phyloP scores from a whole-genome alignment of 1,284 basidiomycete species.

The Tilletia setariae region DNA sequence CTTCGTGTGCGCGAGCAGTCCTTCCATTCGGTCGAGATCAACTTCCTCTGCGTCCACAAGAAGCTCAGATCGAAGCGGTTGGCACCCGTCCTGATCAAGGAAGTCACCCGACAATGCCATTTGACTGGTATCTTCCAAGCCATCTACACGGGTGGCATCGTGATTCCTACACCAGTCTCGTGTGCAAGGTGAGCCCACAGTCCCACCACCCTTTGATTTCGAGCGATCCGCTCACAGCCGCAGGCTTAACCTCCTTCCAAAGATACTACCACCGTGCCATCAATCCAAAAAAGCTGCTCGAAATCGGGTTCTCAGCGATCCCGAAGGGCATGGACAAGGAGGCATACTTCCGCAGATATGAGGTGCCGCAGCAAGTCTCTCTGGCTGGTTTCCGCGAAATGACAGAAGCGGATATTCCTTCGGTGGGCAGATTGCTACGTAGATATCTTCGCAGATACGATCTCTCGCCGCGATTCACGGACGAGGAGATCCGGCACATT shows the following conservation, averaged over 20 bases:
- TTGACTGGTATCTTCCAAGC: constrained; percentile 91
- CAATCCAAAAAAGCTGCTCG: constrained; percentile 86
- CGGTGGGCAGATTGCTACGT: constrained; percentile 71
- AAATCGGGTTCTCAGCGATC: constrained; percentile 77
- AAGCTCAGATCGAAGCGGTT: constrained; percentile 92
- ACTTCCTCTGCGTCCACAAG: constrained; percentile 97
- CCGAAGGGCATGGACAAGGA: constrained; percentile 45
- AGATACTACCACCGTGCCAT: constrained; percentile 91
- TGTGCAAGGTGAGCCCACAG: constrained; percentile 63
- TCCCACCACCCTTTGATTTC: too few relatives aligned
- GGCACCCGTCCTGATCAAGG: constrained; percentile 95
- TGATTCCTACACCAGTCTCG: constrained; percentile 48
- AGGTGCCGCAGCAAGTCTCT: constrained; percentile 28
- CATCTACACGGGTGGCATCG: constrained; percentile 73
- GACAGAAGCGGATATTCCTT: constrained; percentile 71
- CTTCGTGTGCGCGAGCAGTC: constrained; percentile 43
- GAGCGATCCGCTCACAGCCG: too few relatives aligned
- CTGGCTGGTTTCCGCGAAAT: constrained; percentile 73
- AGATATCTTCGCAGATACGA: constrained; percentile 83
- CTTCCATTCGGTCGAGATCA: constrained; percentile 70
- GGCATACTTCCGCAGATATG: constrained; percentile 34
- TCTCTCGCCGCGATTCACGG: constrained; percentile 72
- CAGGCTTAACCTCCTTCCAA: constrained; percentile 21
- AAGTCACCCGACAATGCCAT: constrained; percentile 90
- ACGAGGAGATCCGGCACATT: constrained; percentile 81